A percentile compares a stretch with the other conserved stretches of the same genome.
These are phyloP conservation scores for Quercus phellos DNA, from an alignment of 331 rosid genomes.

Conservation along the genomic window DNA sequence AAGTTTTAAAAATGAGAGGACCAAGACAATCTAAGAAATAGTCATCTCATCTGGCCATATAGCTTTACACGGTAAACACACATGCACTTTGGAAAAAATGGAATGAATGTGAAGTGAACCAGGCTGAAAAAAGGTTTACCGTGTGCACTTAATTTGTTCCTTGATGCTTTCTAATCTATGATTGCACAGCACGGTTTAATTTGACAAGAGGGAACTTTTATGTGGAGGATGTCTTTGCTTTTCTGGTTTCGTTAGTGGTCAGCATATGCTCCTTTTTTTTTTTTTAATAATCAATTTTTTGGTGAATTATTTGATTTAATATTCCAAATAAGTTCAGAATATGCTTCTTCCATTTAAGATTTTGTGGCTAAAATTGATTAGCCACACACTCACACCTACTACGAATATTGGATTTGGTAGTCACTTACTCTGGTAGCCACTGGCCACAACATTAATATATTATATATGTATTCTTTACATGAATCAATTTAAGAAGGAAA, in stretches of 20 bases:
- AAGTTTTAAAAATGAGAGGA: no score
- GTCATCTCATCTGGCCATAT: no score
- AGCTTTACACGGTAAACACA: no score
- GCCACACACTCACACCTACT: neutral
- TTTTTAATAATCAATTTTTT: neutral
- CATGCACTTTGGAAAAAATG: no score
- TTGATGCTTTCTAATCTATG: neutral
- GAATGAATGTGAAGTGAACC: no score
- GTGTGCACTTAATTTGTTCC: neutral
- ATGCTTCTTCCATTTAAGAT: conserved; percentile 18
- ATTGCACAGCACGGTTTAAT: neutral
- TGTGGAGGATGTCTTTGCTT: neutral
- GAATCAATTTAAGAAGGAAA: no score
- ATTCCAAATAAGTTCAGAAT: neutral
- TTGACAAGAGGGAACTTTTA: neutral
- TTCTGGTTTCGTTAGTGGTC: neutral
- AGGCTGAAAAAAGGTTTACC: neutral
- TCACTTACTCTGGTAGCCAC: neutral
- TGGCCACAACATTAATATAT: no score
- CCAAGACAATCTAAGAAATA: no score
- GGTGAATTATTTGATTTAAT: neutral
- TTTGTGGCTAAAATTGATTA: conserved; percentile 21
- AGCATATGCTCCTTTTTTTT: neutral
- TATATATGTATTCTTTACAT: no score
- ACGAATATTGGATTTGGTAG: neutral